phyloP scores from a whole-genome alignment of 148 eudicot species.

The Simmondsia chinensis region DNA sequence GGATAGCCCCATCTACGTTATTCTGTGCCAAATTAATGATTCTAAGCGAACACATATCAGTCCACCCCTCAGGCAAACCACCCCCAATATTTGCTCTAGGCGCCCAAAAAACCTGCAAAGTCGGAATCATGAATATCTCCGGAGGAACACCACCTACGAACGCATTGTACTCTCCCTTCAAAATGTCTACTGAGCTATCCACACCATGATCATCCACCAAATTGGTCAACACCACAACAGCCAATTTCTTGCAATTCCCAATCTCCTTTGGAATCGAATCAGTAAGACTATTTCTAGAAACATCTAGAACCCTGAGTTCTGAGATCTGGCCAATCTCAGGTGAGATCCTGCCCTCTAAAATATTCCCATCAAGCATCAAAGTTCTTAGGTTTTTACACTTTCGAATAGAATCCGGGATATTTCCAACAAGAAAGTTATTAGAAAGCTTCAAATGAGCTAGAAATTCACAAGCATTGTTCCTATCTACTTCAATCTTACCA shows the following conservation, averaged over 20 bases:
- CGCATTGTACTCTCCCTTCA: slow-evolving; percentile 41
- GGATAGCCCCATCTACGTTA: slow-evolving; percentile 31
- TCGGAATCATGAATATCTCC: slow-evolving; percentile 33
- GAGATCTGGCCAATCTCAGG: slow-evolving; percentile 26
- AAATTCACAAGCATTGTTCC: slow-evolving; percentile 17
- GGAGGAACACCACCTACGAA: slow-evolving; percentile 39
- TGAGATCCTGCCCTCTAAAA: slow-evolving; percentile 38
- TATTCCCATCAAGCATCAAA: slow-evolving; percentile 45
- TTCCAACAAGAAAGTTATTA: slow-evolving; percentile 26
- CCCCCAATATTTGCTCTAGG: slow-evolving; percentile 53
- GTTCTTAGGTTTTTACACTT: slow-evolving; percentile 36
- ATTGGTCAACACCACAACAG: slow-evolving; percentile 34
- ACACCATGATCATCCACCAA: slow-evolving; percentile 21
- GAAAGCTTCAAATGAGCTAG: slow-evolving; percentile 33
- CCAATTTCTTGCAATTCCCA: slow-evolving; percentile 29
- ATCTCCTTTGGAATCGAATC: slow-evolving; percentile 37
- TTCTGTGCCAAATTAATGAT: slow-evolving; percentile 40
- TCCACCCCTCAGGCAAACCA: slow-evolving; percentile 28
- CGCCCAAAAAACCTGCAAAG: slow-evolving; percentile 45
- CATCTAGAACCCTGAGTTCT: slow-evolving; percentile 40
- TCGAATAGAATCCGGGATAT: slow-evolving; percentile 21
- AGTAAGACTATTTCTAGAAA: slow-evolving; percentile 52
- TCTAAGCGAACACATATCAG: slow-evolving; percentile 11
- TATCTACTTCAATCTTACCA: slow-evolving; percentile 7
- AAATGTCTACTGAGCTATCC: slow-evolving; percentile 9